A percentile compares a stretch with the other conserved stretches of the same genome.
Evolutionary conservation across 768 basidiomycete genomes (phyloP).

Genomic region (Lactarius tabidus): DNA sequence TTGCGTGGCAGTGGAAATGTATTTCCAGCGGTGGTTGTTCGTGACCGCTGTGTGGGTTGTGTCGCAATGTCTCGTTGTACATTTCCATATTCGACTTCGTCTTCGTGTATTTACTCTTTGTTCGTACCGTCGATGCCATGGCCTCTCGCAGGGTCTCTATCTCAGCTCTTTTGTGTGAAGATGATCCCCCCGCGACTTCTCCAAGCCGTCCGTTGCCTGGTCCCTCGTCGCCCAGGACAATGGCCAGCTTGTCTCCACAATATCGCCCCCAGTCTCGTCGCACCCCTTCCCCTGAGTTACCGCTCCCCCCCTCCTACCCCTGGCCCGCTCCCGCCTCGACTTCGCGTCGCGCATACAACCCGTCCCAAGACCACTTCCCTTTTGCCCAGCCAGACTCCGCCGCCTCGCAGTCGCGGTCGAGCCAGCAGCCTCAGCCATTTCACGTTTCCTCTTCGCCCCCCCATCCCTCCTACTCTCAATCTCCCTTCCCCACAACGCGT

Average conservation of each 20-base stretch:
- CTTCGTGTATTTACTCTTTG: slow-evolving; percentile 2
- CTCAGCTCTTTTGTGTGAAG: slow-evolving; percentile 65
- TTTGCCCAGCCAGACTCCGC: slow-evolving; percentile 2
- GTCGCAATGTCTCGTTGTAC: slow-evolving; percentile 94
- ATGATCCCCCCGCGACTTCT: slow-evolving; percentile 24
- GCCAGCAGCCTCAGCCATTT: slow-evolving; percentile 9
- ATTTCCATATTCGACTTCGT: slow-evolving; percentile 33
- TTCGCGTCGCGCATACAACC: slow-evolving; percentile 8
- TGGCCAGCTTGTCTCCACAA: slow-evolving; percentile 6
- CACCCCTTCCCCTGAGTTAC: slow-evolving; percentile 28
- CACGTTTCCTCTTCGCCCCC: slow-evolving; percentile 8
- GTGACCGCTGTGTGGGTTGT: slow-evolving; percentile 60
- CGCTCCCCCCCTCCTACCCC: slow-evolving; percentile 1
- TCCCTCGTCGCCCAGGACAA: slow-evolving; percentile 5
- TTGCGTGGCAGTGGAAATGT: slow-evolving; percentile 34
- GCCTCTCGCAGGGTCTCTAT: slow-evolving; percentile 69
- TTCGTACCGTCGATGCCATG: slow-evolving; percentile 38
- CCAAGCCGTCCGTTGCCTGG: slow-evolving; percentile 5
- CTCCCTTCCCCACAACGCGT: slow-evolving; percentile 13
- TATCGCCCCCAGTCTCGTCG: slow-evolving; percentile 23
- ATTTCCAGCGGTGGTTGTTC: slow-evolving; percentile 51
- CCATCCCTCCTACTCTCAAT: slow-evolving; percentile 18
- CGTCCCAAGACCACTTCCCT: slow-evolving; percentile 9
- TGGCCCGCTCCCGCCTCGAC: slow-evolving; percentile 9
- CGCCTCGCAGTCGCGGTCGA: slow-evolving; percentile 9